phyloP scores from a whole-genome alignment of 192 early-diverging fungal genomes.

The Endogone sp. region DNA sequence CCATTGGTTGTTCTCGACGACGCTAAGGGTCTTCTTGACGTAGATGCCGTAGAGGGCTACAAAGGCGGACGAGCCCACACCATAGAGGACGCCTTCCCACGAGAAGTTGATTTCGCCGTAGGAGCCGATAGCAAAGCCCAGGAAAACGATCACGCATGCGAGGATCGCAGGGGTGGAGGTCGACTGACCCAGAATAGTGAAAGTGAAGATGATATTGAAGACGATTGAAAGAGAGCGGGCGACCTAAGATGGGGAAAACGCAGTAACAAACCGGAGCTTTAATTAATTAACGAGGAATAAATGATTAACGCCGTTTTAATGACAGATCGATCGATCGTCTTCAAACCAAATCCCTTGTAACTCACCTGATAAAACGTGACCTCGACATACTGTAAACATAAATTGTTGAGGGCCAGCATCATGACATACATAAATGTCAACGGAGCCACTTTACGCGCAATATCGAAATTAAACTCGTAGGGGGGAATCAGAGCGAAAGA shows the following conservation, averaged over 20 bases:
- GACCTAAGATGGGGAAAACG: constrained; percentile 26
- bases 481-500: constrained; percentile 58
- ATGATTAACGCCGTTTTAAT: background rate
- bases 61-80: constrained; percentile 60
- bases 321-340: background rate
- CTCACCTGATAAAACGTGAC: constrained; percentile 64
- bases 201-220: constrained; percentile 69
- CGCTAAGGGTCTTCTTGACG: constrained; percentile 57
- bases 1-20: constrained; percentile 69
- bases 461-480: constrained; percentile 50
- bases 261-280: background rate
- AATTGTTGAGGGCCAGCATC: constrained; percentile 64
- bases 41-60: constrained; percentile 68
- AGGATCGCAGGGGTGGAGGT: constrained; percentile 48
- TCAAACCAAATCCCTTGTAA: no score
- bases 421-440: constrained; percentile 61
- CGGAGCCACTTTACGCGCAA: constrained; percentile 50
- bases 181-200: constrained; percentile 45
- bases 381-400: constrained; percentile 61
- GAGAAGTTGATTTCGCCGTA: constrained; percentile 67
- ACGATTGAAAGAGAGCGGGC: constrained; percentile 63
- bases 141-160: constrained; percentile 55
- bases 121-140: constrained; percentile 61
- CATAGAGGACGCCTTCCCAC: constrained; percentile 56
- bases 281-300: no score